phyloP scores from a whole-genome alignment of 768 basidiomycete genomes.

The Naganishia kalamii region DNA sequence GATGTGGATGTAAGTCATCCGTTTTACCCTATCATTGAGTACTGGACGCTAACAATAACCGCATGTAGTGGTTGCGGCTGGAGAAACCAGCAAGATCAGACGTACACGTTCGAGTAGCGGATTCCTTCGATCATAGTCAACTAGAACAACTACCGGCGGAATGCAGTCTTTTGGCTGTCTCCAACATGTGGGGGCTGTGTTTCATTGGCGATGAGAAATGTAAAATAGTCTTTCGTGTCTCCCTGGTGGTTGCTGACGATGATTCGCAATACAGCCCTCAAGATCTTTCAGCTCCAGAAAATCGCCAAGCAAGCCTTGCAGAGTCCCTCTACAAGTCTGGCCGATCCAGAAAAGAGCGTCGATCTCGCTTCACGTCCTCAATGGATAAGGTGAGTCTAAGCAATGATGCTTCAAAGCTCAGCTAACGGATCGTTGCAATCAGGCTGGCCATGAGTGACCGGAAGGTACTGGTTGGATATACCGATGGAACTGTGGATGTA shows the following conservation, averaged over 20 bases:
- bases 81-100: constrained; percentile 40
- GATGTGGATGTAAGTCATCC: constrained; percentile 37
- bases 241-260: background rate
- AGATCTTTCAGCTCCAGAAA: constrained; percentile 32
- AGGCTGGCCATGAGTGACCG: constrained; percentile 25
- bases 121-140: constrained; percentile 24
- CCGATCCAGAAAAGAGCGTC: constrained; percentile 21
- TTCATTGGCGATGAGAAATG: constrained; percentile 32
- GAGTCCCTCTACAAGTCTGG: constrained; percentile 22
- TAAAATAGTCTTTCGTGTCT: background rate
- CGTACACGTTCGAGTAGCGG: constrained; percentile 39
- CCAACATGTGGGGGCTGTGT: constrained; percentile 38
- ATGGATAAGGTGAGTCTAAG: constrained; percentile 31
- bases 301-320: constrained; percentile 28
- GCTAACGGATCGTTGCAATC: no score
- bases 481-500: background rate
- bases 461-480: constrained; percentile 12
- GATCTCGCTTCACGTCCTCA: constrained; percentile 34
- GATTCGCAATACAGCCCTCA: constrained; percentile 28
- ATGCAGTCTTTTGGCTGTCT: constrained; percentile 38
- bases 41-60: no score
- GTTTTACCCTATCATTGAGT: no score
- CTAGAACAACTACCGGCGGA: constrained; percentile 38
- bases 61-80: constrained; percentile 37
- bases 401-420: background rate